Evolutionary conservation across 2,329 filamentous ascomycete genomes (phyloP).

Genomic region (Penicillium crustosum): DNA sequence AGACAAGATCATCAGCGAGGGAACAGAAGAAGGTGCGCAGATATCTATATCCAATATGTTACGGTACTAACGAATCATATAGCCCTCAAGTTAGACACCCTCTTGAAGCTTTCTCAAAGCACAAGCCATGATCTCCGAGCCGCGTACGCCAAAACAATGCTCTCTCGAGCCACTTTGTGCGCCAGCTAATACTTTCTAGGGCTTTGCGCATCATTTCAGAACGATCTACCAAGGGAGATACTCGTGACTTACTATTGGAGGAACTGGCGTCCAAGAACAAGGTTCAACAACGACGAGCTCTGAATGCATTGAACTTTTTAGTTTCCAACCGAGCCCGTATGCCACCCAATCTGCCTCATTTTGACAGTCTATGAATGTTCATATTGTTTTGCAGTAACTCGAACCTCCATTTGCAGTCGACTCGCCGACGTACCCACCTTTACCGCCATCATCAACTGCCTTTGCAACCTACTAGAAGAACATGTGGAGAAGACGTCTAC

Average conservation of each 20-base stretch:
- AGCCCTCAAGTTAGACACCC: slow-evolving; percentile 63
- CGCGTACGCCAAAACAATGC: slow-evolving; percentile 56
- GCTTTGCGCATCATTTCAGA: slow-evolving; percentile 50
- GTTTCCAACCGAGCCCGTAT: slow-evolving; percentile 42
- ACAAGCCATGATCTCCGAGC: slow-evolving; percentile 72
- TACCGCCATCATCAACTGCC: slow-evolving; percentile 42
- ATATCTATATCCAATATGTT: not conserved
- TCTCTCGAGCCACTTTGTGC: not conserved
- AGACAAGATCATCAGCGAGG: slow-evolving; percentile 71
- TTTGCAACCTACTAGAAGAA: slow-evolving; percentile 43
- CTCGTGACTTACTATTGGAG: slow-evolving; percentile 42
- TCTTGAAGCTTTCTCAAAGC: slow-evolving; percentile 66
- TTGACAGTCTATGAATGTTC: not conserved
- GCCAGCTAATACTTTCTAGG: slow-evolving; percentile 57
- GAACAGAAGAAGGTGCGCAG: slow-evolving; percentile 64
- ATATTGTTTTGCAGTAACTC: slow-evolving; percentile 31
- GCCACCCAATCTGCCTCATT: slow-evolving; percentile 5
- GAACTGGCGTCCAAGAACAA: slow-evolving; percentile 44
- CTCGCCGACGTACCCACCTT: slow-evolving; percentile 40
- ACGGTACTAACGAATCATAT: slow-evolving; percentile 18
- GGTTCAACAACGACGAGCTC: slow-evolving; percentile 39
- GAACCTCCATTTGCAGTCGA: slow-evolving; percentile 36
- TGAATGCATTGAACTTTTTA: slow-evolving; percentile 47
- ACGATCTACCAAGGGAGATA: slow-evolving; percentile 43
- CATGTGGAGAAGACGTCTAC: slow-evolving; percentile 36